Evolutionary conservation across 2,329 filamentous ascomycete genomes (phyloP).

Genomic region (Aspergillus eucalypticola): DNA sequence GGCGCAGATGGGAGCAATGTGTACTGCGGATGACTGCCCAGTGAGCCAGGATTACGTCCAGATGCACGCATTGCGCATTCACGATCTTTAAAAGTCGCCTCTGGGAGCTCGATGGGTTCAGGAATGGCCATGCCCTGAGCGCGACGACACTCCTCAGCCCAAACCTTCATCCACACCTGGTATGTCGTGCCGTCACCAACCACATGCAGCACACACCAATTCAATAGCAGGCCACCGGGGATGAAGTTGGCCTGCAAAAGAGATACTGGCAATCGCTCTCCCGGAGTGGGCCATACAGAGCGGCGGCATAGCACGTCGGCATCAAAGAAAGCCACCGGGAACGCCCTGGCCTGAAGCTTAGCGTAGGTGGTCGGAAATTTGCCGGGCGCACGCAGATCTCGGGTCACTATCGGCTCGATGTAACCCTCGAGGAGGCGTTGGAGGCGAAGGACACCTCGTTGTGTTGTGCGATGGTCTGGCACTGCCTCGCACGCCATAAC

Average conservation of each 20-base stretch:
- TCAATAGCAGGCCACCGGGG: slow-evolving; percentile 52
- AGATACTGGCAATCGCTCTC: slow-evolving; percentile 41
- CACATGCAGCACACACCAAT: slow-evolving; percentile 35
- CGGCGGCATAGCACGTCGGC: slow-evolving; percentile 42
- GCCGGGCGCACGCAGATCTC: background rate
- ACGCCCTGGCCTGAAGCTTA: slow-evolving; percentile 39
- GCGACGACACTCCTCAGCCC: slow-evolving; percentile 40
- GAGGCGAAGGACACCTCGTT: slow-evolving; percentile 36
- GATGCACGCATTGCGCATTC: slow-evolving; percentile 32
- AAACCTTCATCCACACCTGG: slow-evolving; percentile 34
- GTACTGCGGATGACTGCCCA: slow-evolving; percentile 36
- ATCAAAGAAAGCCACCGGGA: slow-evolving; percentile 52
- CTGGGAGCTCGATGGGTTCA: slow-evolving; percentile 26
- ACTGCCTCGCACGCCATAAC: slow-evolving; percentile 36
- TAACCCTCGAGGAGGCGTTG: slow-evolving; percentile 10
- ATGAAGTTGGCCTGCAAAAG: slow-evolving; percentile 54
- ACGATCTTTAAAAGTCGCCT: slow-evolving; percentile 32
- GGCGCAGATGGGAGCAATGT: slow-evolving; percentile 34
- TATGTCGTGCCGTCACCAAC: slow-evolving; percentile 38
- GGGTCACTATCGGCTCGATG: background rate
- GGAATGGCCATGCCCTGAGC: slow-evolving; percentile 29
- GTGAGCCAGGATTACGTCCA: slow-evolving; percentile 28
- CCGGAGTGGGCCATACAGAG: slow-evolving; percentile 33
- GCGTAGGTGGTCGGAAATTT: slow-evolving; percentile 39
- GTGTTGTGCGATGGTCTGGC: slow-evolving; percentile 31